phyloP scores from a whole-genome alignment of 306 rosid genomes.

The Glycine soja region DNA sequence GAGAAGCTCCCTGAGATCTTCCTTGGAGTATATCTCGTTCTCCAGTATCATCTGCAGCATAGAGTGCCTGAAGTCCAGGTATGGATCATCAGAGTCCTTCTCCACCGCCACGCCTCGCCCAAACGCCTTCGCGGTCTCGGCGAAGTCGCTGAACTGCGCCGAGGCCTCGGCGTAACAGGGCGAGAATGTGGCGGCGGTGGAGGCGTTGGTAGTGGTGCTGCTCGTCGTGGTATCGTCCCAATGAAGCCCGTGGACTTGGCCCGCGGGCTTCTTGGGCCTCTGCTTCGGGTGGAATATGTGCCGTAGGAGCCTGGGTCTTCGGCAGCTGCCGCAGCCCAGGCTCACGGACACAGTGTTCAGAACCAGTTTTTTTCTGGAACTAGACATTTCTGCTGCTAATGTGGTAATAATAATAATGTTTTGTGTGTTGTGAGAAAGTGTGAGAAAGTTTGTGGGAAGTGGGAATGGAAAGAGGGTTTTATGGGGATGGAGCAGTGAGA shows the following conservation, averaged over 20 bases:
- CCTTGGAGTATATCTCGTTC: conserved; percentile 85
- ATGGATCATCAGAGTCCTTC: conserved; percentile 94
- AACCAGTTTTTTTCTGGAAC: conserved; percentile 55
- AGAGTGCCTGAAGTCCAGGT: conserved; percentile 80
- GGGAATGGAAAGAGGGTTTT: neutral
- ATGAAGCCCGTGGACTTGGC: neutral
- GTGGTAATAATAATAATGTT: neutral
- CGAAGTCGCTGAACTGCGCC: neutral
- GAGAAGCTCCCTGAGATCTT: conserved; percentile 77
- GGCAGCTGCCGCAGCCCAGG: conserved; percentile 78
- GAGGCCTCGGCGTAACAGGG: conserved; percentile 48
- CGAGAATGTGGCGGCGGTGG: conserved; percentile 49
- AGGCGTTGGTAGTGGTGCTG: conserved; percentile 11
- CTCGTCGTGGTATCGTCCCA: conserved; percentile 43
- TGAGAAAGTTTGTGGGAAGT: neutral
- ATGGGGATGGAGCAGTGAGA: neutral
- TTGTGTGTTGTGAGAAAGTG: neutral
- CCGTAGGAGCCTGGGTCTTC: conserved; percentile 60
- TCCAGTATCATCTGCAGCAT: conserved; percentile 95
- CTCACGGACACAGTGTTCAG: conserved; percentile 62
- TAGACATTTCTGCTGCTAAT: conserved; percentile 55
- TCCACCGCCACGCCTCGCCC: conserved; percentile 92
- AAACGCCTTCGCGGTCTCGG: conserved; percentile 50
- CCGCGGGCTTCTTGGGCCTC: conserved; percentile 49
- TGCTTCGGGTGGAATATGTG: conserved; percentile 61